Evolutionary conservation across 2,329 filamentous ascomycete species (phyloP), one percentile per base, ranked within the genome.

Genomic region (Fusarium miscanthi): DNA sequence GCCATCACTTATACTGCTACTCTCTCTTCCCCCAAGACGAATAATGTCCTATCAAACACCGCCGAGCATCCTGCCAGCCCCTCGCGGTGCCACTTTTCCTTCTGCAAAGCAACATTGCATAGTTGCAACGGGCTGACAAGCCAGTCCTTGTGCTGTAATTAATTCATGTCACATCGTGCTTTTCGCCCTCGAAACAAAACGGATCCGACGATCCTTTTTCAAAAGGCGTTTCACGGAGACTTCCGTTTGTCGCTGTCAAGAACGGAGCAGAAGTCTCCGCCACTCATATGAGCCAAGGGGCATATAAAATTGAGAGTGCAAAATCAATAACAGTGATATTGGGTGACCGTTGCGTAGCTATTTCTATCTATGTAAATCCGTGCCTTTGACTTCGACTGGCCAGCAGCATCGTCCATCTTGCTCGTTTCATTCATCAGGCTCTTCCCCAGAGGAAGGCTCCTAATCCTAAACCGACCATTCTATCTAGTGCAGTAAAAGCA

Each of bases 331-430:
- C 52, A 53, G 64, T 67, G 59, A 63, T 75, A 68, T 68, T 76
- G 73, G 64, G 70, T 77, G 66, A 70, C 73, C 74, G 64, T 76
- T 27, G 62, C 41, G 41, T 65, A 68, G 66, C 69, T 30, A 73
- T 69, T 70, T 74, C 75, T 77, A 77, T 77, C 75, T 77, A 77
- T 74, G 60, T 71, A 68, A 72, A 66, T 66, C 64, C 66, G 58
- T 74, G 68, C 64, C 57, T 71, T 69, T 63, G 67, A 73, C 65
- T 76, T 69, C 67, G 53, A 77, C 75, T 77, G 75, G 56, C 75
- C 75, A 77, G 75, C 75, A 77, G 75, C 62, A 73, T 76, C 59
- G 63, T 77, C 74, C 74, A 74, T 77, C 74, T 76, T 73, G 75
- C 75, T 77, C 75, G 66, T 77, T 75, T 72, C 74, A 77, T 67